Evolutionary conservation across 306 rosid species (phyloP), one percentile per base, ranked within the genome.

Genomic region (Cucumis sativus): DNA sequence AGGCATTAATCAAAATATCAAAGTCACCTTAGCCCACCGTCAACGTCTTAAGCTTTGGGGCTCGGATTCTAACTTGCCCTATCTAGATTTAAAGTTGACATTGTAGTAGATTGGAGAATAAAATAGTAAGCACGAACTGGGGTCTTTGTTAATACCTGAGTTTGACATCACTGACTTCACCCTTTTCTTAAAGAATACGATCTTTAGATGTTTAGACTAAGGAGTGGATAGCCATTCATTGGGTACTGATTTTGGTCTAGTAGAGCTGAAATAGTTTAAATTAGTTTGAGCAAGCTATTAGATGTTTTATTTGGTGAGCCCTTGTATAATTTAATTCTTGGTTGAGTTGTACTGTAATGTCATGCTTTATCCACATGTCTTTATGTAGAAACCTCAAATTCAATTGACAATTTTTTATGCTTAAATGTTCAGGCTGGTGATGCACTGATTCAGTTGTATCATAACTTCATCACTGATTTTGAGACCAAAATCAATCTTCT

Each of bases 401-500:
- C 25, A 10, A 9, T 73, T 54, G 54, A 73, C 33, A 52, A 6
- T 35, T 39, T 17, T 21, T 76, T 58, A 7, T 62, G 57, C 21
- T 66, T 77, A 73, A 78, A 76, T 86, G 45, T 79, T 84, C 92
- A 96, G 99, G 97, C 99, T 67, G 99, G 99, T 2, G 99, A 96
- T 85, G 99, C 98, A 74, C 84, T 96, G 58, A 96, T 96, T 68
- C 99, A 92, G 83, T 79, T 96, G 57, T 96, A 96, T 81, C 89
- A 96, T 84, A 96, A 96, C 82, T 96, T 96, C 92, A 92, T 96
- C 87, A 92, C 99, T 0, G 98, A 96, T 85, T 96, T 96, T 43
- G 99, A 96, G 89, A 96, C 99, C 18, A 96, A 96, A 81, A 92
- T 96, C 84, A 96, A 96, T 84, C 98, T 91, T 80, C 96, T 96